These are phyloP conservation scores for Bigelowiella natans DNA, from an alignment of 78 protist genomes.

Conservation along the genomic window DNA sequence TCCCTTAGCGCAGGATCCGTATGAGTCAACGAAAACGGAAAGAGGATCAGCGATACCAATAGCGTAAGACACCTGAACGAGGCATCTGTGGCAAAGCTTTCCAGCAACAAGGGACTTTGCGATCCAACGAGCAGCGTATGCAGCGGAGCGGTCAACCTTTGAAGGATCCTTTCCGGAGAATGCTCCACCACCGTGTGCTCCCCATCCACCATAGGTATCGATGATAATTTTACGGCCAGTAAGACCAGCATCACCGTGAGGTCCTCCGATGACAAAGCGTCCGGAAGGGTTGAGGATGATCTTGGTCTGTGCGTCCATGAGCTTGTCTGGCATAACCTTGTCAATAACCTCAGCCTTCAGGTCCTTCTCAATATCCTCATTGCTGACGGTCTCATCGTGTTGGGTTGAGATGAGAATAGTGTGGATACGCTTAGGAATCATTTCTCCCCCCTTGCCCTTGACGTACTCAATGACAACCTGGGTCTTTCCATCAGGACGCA, in stretches of 20 bases:
- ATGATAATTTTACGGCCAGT: conserved; percentile 99
- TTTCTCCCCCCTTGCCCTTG: conserved; percentile 43
- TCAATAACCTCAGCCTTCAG: conserved; percentile 73
- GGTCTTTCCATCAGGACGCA: conserved; percentile 98
- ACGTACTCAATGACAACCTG: conserved; percentile 94
- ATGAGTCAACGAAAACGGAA: conserved; percentile 89
- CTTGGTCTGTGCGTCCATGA: conserved; percentile 83
- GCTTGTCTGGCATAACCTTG: conserved; percentile 76
- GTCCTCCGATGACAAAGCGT: conserved; percentile 84
- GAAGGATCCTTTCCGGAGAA: conserved; percentile 99
- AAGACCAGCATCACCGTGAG: conserved; percentile 98
- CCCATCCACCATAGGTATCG: conserved; percentile 99
- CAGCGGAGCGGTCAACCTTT: conserved; percentile 99
- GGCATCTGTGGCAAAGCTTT: conserved; percentile 70
- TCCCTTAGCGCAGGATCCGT: conserved; percentile 78
- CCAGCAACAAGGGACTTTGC: conserved; percentile 97
- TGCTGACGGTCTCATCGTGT: conserved; percentile 77
- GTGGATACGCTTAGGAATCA: conserved; percentile 88
- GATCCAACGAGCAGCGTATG: conserved; percentile 99
- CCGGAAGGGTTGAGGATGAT: conserved; percentile 97
- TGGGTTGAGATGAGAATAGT: conserved; percentile 96
- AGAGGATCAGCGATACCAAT: conserved; percentile 98
- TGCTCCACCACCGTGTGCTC: conserved; percentile 99
- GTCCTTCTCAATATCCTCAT: conserved; percentile 20
- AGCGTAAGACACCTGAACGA: conserved; percentile 97